Conservation (phyloP, 768 basidiomycete genomes). For the Suillus decipiens region DNA sequence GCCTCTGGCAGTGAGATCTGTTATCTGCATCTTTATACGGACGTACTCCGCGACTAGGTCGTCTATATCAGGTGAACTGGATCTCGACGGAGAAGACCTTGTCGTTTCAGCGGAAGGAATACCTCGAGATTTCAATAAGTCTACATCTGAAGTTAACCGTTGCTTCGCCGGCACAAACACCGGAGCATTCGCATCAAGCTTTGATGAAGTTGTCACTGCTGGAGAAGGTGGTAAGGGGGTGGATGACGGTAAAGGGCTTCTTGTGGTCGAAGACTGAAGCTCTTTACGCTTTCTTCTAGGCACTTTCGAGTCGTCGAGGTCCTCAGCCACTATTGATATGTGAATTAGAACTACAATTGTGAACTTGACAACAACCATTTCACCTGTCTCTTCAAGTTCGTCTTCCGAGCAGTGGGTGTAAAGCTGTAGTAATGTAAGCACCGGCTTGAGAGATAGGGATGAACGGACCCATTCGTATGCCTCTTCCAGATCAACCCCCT, state of each 20-base stretch:
- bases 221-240: constrained; percentile 4
- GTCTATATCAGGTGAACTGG: constrained; percentile 40
- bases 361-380: constrained; percentile 12
- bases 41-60: constrained; percentile 68
- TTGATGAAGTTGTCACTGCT: constrained; percentile 21
- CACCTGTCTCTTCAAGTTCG: constrained; percentile 51
- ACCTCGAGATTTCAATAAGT: constrained; percentile 13
- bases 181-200: constrained; percentile 43
- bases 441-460: not conserved
- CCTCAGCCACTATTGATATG: constrained; percentile 6
- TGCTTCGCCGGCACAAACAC: constrained; percentile 37
- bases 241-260: constrained; percentile 11
- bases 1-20: constrained; percentile 43
- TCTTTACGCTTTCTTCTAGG: constrained; percentile 15
- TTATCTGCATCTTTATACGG: constrained; percentile 57
- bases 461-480: constrained; percentile 85
- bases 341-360: constrained; percentile 1
- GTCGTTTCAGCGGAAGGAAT: constrained; percentile 21
- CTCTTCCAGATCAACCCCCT: constrained; percentile 78
- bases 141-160: constrained; percentile 15
- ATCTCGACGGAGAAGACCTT: constrained; percentile 29
- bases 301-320: constrained; percentile 17
- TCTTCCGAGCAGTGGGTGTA: constrained; percentile 62
- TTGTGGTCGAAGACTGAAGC: constrained; percentile 4
- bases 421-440: constrained; percentile 46